A percentile compares a stretch with the other conserved stretches of the same genome.
These are phyloP conservation scores for Gastrodia elata DNA, from an alignment of 106 monocot genomes.

Conservation along the genomic window DNA sequence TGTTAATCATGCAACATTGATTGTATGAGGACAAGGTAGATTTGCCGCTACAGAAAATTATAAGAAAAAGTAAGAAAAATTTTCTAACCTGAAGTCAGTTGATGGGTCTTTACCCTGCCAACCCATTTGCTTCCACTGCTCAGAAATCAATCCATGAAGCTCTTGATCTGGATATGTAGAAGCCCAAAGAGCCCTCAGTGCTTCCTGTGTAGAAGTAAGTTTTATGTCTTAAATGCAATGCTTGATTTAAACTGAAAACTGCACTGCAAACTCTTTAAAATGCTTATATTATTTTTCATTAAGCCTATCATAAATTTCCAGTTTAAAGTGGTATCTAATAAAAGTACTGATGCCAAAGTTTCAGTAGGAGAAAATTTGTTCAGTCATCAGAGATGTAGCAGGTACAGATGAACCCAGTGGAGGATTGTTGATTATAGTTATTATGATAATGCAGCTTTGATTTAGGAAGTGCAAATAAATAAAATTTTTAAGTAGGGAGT, in stretches of 20 bases:
- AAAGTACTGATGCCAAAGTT: neutral
- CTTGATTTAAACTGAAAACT: neutral
- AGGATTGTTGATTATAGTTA: too few species aligned
- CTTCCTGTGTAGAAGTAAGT: slow-evolving; percentile 35
- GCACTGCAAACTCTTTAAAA: neutral
- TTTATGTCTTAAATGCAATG: neutral
- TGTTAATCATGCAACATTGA: slow-evolving; percentile 13
- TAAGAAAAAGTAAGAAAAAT: neutral
- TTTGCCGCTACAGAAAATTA: neutral
- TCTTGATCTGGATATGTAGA: slow-evolving; percentile 78
- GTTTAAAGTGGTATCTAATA: neutral
- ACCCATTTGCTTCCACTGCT: slow-evolving; percentile 95
- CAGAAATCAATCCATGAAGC: slow-evolving; percentile 63
- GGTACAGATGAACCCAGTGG: neutral
- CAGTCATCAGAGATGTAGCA: neutral
- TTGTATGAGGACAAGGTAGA: neutral
- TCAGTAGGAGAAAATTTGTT: neutral
- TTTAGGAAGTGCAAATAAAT: too few species aligned
- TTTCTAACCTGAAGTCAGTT: slow-evolving; percentile 73
- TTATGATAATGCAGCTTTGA: too few species aligned
- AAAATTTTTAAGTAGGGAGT: too few species aligned
- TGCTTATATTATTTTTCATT: neutral
- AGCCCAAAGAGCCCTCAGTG: slow-evolving; percentile 71
- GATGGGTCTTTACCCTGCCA: slow-evolving; percentile 96
- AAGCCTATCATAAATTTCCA: neutral